phyloP scores from a whole-genome alignment of 2,329 filamentous ascomycete species.

The Xylariaceae sp. region DNA sequence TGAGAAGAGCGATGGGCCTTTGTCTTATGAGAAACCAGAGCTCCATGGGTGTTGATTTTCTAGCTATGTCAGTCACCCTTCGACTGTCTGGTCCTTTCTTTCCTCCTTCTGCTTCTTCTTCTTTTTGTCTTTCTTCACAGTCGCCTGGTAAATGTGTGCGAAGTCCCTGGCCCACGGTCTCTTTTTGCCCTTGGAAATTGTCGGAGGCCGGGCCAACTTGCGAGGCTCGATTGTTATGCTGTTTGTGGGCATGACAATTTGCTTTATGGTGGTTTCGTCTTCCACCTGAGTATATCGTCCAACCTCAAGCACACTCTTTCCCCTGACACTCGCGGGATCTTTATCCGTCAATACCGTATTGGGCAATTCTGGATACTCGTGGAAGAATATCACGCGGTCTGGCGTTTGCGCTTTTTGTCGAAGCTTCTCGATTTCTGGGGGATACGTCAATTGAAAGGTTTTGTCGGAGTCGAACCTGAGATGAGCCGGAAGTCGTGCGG shows the following conservation, averaged over 20 bases:
- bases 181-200: too few species aligned
- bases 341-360: constrained; percentile 16
- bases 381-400: constrained; percentile 27
- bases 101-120: too few species aligned
- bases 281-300: background rate
- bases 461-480: constrained; percentile 23
- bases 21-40: too few species aligned
- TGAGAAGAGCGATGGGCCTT: too few species aligned
- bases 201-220: background rate
- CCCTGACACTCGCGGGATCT: constrained; percentile 16
- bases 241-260: background rate
- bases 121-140: too few species aligned
- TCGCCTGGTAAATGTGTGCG: too few species aligned
- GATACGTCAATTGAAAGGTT: constrained; percentile 20
- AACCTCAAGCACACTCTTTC: constrained; percentile 22
- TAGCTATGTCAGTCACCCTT: too few species aligned
- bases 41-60: too few species aligned
- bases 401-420: constrained; percentile 21
- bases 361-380: constrained; percentile 9
- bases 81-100: too few species aligned
- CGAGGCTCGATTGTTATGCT: constrained; percentile 21
- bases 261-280: too few species aligned
- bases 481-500: constrained; percentile 37
- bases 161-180: too few species aligned
- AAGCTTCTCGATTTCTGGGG: constrained; percentile 15